Percentiles rank a stretch among this genome's conserved stretches.
Conservation (phyloP, 257 asterid species). For the Ajuga chamaepitys region DNA sequence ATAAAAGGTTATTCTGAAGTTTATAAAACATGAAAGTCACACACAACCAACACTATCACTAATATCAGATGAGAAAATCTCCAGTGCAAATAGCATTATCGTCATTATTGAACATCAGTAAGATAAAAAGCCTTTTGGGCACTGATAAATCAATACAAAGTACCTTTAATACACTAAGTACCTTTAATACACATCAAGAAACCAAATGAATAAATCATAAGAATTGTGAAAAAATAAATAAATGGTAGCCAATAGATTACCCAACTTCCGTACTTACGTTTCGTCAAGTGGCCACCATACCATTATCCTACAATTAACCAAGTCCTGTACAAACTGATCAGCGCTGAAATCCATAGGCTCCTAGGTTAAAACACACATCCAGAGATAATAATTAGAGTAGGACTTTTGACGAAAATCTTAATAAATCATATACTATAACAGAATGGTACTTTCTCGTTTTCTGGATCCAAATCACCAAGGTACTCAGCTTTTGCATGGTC, state of each 20-base stretch:
- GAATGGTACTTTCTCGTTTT: constrained; percentile 27
- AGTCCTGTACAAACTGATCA: constrained; percentile 19
- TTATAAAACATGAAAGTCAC: background rate
- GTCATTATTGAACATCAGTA: background rate
- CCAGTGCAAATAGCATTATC: background rate
- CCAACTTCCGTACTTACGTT: constrained; percentile 18
- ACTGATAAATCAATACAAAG: background rate
- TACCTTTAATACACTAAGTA: background rate
- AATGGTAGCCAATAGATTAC: background rate
- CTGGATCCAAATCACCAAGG: background rate
- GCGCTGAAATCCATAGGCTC: background rate
- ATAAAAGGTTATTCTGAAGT: background rate
- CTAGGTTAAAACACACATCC: constrained; percentile 9
- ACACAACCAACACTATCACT: background rate
- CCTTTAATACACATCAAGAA: background rate
- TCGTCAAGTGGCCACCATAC: constrained; percentile 37
- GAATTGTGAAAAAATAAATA: background rate
- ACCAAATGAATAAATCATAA: background rate
- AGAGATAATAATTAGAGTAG: background rate
- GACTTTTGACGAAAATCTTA: background rate
- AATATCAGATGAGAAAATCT: background rate
- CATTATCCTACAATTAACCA: constrained; percentile 18
- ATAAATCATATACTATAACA: background rate
- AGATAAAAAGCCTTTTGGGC: background rate
- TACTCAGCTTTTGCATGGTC: constrained; percentile 7